These are phyloP conservation scores for Fonsecaea monophora DNA, from an alignment of 2,329 filamentous ascomycete genomes.

Conservation along the genomic window DNA sequence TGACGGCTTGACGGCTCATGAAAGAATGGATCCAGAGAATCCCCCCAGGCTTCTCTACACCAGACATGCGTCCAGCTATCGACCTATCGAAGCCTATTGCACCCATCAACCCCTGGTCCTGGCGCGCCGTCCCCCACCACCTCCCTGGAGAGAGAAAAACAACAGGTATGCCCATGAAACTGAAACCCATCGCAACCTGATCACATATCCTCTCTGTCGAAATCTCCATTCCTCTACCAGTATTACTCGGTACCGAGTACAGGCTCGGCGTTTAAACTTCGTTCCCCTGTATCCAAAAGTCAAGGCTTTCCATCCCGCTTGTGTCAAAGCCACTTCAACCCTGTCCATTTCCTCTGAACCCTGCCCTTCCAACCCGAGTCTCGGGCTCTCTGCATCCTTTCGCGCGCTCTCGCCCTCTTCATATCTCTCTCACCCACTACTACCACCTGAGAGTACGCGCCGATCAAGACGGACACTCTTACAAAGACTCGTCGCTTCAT, in stretches of 20 bases:
- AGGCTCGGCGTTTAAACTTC: neutral
- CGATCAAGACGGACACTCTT: neutral
- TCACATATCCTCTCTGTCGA: neutral
- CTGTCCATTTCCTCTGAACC: constrained; percentile 1
- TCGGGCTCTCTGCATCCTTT: neutral
- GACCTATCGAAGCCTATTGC: neutral
- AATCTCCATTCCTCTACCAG: neutral
- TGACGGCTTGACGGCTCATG: neutral
- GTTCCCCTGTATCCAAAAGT: neutral
- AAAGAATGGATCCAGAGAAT: neutral
- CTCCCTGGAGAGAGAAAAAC: neutral
- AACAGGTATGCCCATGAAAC: constrained; percentile 1
- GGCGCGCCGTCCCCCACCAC: neutral
- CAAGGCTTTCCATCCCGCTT: neutral
- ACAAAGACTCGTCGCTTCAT: neutral
- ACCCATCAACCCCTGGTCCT: neutral
- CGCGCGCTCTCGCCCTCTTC: neutral
- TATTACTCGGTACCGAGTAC: no score
- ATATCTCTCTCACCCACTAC: neutral
- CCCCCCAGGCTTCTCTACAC: neutral
- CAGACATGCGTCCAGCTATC: neutral
- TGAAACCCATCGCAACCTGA: constrained; percentile 1
- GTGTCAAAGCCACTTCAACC: constrained; percentile 5
- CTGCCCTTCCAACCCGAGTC: neutral
- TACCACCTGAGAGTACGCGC: neutral